These are phyloP conservation scores for Spergularia azorica DNA, from an alignment of 179 eudicot species.

Conservation along the genomic window DNA sequence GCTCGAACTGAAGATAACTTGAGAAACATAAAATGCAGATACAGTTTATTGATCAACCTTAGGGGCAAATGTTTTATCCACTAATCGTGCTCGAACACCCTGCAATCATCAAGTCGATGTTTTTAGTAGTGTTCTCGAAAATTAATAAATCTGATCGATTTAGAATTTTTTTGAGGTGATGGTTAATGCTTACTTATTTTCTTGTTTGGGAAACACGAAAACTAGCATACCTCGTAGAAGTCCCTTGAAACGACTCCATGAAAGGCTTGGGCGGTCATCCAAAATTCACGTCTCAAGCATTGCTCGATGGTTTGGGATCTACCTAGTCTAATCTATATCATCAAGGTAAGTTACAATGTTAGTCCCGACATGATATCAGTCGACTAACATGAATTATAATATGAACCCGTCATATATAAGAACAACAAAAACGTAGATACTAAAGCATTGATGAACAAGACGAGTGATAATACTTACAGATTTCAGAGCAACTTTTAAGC, in stretches of 20 bases:
- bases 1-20: too few relatives aligned
- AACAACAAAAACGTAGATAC: background rate
- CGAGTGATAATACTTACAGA: constrained; percentile 14
- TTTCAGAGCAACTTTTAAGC: constrained; percentile 25
- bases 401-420: too few relatives aligned
- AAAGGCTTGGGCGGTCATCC: constrained; percentile 29
- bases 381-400: too few relatives aligned
- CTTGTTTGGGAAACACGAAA: background rate
- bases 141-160: too few relatives aligned
- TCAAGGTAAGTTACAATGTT: background rate
- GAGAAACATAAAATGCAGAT: background rate
- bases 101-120: background rate
- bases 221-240: constrained; percentile 15
- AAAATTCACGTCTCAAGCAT: constrained; percentile 25
- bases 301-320: constrained; percentile 24
- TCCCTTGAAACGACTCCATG: constrained; percentile 23
- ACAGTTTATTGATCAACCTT: constrained; percentile 7
- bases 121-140: too few relatives aligned
- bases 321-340: constrained; percentile 23
- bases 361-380: background rate
- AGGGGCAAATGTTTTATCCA: constrained; percentile 25
- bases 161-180: too few relatives aligned
- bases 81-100: constrained; percentile 26
- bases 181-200: too few relatives aligned
- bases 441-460: background rate